These are phyloP conservation scores for Terfezia boudieri DNA, from an alignment of 495 filamentous ascomycete species.

Conservation along the genomic window DNA sequence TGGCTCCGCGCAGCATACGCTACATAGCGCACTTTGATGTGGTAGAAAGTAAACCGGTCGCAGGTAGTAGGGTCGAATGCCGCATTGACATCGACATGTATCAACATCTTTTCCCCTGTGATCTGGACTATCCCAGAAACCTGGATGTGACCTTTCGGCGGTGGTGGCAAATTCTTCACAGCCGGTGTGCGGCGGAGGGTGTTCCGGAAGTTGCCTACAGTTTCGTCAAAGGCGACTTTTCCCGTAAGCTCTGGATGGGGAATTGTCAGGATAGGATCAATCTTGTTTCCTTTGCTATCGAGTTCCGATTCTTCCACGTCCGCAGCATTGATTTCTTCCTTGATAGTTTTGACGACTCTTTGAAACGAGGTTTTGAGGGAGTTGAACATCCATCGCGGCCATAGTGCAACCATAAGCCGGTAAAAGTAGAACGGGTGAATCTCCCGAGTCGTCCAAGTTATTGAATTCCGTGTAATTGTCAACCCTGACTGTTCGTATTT, in stretches of 20 bases:
- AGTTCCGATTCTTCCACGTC: not conserved
- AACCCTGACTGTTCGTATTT: not conserved
- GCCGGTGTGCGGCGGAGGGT: conserved; percentile 2
- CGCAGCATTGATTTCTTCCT: not conserved
- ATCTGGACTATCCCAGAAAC: conserved; percentile 16
- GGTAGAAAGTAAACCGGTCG: conserved; percentile 8
- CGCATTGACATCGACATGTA: conserved; percentile 12
- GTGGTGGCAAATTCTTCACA: conserved; percentile 2
- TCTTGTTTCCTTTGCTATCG: not conserved
- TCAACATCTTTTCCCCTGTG: conserved; percentile 7
- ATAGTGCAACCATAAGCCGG: conserved; percentile 8
- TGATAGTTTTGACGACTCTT: not conserved
- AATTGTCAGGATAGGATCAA: not conserved
- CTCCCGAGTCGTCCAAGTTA: conserved; percentile 8
- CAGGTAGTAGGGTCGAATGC: conserved; percentile 12
- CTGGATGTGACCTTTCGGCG: conserved; percentile 12
- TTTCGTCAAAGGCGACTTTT: conserved; percentile 2
- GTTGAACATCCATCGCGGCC: conserved; percentile 10
- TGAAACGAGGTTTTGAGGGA: conserved; percentile 7
- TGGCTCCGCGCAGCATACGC: not conserved
- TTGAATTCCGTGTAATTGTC: not conserved
- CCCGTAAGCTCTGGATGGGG: not conserved
- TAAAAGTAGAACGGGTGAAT: conserved; percentile 7
- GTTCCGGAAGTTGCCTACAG: conserved; percentile 1
- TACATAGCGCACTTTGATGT: conserved; percentile 11